Percentiles rank a stretch among this genome's conserved stretches.
These are phyloP conservation scores for Flaveria linearis DNA, from an alignment of 129 eudicot species.

Conservation along the genomic window DNA sequence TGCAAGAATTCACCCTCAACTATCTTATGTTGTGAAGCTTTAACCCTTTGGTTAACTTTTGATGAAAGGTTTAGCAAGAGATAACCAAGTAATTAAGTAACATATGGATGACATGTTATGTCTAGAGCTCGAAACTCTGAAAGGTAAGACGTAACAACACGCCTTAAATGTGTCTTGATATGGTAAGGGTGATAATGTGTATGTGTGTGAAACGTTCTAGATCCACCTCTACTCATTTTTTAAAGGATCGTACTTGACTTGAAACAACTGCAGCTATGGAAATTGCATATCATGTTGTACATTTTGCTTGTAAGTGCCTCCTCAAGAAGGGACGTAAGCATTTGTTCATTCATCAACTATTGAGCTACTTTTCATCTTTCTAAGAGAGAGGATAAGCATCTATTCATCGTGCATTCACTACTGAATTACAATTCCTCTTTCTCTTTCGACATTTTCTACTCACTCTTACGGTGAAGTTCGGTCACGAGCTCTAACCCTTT, in stretches of 20 bases:
- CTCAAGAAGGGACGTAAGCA: background rate
- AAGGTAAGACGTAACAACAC: background rate
- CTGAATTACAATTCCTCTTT: too few species aligned
- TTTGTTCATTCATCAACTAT: too few species aligned
- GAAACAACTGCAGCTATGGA: background rate
- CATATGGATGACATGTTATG: background rate
- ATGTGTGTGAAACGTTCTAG: background rate
- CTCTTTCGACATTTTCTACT: too few species aligned
- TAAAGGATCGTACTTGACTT: background rate
- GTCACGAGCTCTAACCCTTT: too few species aligned
- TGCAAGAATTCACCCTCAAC: conserved; percentile 1
- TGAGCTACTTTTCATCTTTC: too few species aligned
- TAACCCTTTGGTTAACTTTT: conserved; percentile 1
- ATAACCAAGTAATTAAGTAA: too few species aligned
- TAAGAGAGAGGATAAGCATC: too few species aligned
- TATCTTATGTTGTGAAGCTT: background rate
- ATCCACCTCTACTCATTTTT: background rate
- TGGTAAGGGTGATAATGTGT: background rate
- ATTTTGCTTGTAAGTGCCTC: background rate
- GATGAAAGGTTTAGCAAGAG: background rate
- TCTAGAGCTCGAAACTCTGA: background rate
- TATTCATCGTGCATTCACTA: too few species aligned
- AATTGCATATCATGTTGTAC: background rate
- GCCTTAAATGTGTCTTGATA: background rate
- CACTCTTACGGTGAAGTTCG: too few species aligned